Evolutionary conservation across 768 basidiomycete genomes (phyloP).

Genomic region (Boletellus emodensis): DNA sequence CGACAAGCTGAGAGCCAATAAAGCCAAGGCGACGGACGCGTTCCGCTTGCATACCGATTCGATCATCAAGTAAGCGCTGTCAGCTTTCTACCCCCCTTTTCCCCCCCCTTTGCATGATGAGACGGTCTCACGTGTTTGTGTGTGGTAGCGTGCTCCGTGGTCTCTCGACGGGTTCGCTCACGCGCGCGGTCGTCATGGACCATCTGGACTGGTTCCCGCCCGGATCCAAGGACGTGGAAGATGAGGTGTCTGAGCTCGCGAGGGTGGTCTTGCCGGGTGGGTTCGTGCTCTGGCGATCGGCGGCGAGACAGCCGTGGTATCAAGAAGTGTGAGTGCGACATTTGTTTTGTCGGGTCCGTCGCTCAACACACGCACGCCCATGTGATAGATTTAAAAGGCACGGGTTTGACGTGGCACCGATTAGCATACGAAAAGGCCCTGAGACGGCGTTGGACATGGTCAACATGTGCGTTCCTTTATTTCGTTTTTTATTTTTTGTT

Average conservation of each 20-base stretch:
- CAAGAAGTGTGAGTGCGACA: slow-evolving; percentile 43
- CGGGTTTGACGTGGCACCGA: slow-evolving; percentile 43
- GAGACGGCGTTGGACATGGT: slow-evolving; percentile 57
- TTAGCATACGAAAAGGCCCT: slow-evolving; percentile 50
- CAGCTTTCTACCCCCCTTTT: neutral
- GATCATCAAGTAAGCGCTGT: slow-evolving; percentile 54
- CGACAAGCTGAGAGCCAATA: slow-evolving; percentile 47
- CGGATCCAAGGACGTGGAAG: slow-evolving; percentile 43
- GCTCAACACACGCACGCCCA: no score
- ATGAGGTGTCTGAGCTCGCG: slow-evolving; percentile 51
- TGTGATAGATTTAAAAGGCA: no score
- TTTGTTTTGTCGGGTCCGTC: no score
- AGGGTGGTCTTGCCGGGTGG: slow-evolving; percentile 58
- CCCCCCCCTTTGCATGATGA: no score
- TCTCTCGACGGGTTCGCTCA: slow-evolving; percentile 46
- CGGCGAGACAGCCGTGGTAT: slow-evolving; percentile 65
- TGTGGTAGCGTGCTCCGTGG: slow-evolving; percentile 40
- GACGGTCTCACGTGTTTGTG: no score
- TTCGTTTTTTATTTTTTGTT: neutral
- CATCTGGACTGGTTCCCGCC: slow-evolving; percentile 60
- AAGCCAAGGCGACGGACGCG: slow-evolving; percentile 42
- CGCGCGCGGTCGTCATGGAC: slow-evolving; percentile 69
- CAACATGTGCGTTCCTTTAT: slow-evolving; percentile 56
- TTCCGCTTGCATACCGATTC: slow-evolving; percentile 73
- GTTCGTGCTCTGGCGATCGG: slow-evolving; percentile 62